Evolutionary conservation across 352 stramenopile genomes (phyloP), one percentile per base, ranked within the genome.

Genomic region (Thalassiosira livingstoniorum): DNA sequence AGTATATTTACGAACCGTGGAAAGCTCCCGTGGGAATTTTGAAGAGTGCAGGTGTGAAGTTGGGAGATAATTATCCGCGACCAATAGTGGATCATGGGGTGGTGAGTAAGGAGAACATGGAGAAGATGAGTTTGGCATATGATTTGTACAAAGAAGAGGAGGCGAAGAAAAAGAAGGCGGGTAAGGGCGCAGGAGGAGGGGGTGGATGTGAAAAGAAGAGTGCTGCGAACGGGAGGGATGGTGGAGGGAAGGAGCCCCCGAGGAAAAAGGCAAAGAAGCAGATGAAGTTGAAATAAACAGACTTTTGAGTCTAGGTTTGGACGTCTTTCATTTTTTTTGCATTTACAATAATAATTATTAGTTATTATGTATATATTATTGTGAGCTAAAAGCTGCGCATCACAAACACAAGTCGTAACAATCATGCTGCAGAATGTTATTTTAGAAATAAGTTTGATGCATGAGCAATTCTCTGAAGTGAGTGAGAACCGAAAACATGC

Each of bases 1-100:
- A 98, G 87, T 99, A 98, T 86, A 99, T 99, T 61, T 99, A 98
- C 84, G 96, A 98, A 80, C 97, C 97, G 1, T 99, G 97, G 97
- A 98, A 97, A 69, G 96, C 97, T n/a, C 96, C 97, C 0, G 75
- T 94, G 45, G 92, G 82, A 31, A 92, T 98, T 37, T 96, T 98
- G 65, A 87, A 96, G 25, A 86, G 92, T 4, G 91, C 91, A 4
- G 94, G 94, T 2, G 64, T 93, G 0, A 73, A 70, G 27, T 75
- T 93, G 45, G 97, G 96, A 31, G 94, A 95, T 71, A 93, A 98
- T 85, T 99, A 99, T 79, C 97, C 97, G 4, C 93, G 95, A 67
- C 96, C 96, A 2, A 98, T 99, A 62, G 96, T 99, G 32, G 96
- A 98, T 84, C 96, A 97, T 78, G 94, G 91, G 0, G 27, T 78